Base-by-base conservation (phyloP, 2,329 filamentous ascomycete genomes). In the Nigrograna mackinnonii region DNA sequence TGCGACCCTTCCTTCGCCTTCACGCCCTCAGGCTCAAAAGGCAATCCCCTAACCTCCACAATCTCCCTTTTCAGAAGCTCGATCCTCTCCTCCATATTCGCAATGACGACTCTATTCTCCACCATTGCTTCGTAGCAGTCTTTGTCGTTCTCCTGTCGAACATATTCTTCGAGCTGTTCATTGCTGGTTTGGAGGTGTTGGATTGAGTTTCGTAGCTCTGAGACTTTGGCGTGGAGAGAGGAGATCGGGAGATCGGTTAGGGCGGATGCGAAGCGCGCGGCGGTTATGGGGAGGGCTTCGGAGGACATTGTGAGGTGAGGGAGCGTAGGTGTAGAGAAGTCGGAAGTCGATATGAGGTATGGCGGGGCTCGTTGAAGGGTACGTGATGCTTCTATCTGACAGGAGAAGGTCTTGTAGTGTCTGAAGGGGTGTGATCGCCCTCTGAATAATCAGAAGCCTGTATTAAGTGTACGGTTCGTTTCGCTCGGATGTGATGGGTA, bases 201-300 rank as follows among this genome's bases (percentile, higher is more conserved):
- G 61, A 91, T 85, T 55, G 78, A 82, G 77, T 90, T 91, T 64
- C 81, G 82, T 48, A 91, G 77, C 67, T 91, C 88, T 61, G 86
- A 80, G 45, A 86, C 80, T 69, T 91, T 91, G 68, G 86, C 77
- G 69, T 87, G 84, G 5, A 91, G 83, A 43, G 79, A 79, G 49
- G 79, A 77, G 52, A 85, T 65, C 30, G 86, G 80, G 42, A 91
- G 82, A 46, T 84, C 80, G 52, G 78, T 74, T 52, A 91, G 77
- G 18, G 87, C 87, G 47, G 76, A 73, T 60, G 84, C 81, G 72
- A 89, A 89, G 62, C 79, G 79, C 14, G 74, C 66, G 19, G 82
- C 73, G 34, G 78, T 70, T 61, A 89, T 89, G 44, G 85, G 85
- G 9, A 64, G 60, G 5, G 83, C 66, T 57, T 82, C 78, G 43